Base-by-base conservation (phyloP, 768 basidiomycete genomes). In the Pholiota conissans region DNA sequence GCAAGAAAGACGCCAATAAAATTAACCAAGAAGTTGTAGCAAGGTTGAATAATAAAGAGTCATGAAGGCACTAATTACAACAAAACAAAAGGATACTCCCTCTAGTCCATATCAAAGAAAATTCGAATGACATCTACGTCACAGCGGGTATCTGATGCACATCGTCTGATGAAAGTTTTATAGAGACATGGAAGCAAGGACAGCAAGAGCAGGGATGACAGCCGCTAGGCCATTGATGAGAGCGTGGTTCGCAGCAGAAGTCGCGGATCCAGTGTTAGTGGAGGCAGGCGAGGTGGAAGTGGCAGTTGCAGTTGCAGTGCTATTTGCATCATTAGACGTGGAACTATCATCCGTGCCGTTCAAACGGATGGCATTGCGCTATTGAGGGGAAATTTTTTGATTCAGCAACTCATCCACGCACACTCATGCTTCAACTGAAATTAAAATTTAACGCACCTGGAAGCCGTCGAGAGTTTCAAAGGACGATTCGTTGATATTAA, bases 291-390 rank as follows among this genome's bases (percentile, higher is more conserved):
- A 55, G 11, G 54, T 24, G 10, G 58, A 51, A 9, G 63, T 49
- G 14, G 57, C 50, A 22, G 45, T 42, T 22, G 61, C 37, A n/a
- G 60, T 49, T 1, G 54, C 49, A 14, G 47, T 52, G 37, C 49
- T 42, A 54, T 29, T 45, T 32, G 42, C 59, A 13, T 58, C 56
- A n/a, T 55, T 11, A 18, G 49, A 34, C 3, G 27, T 58, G 10
- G 37, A 26, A 16, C 35, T 30, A 16, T 58, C 49, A 22, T 59
- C 30, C 6, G 82, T 84, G 27, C 84, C 84, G 59, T 86, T 84
- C 59, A 87, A 68, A 16, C 84, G 78, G 39, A 75, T 63, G 14
- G 84, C 84, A 60, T 85, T 86, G 49, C 83, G 77, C 84, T 86
- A 52, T n/a, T 60, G 35, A 60, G 48, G 46, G 35, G 52, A 30